Percentiles rank a stretch among this genome's conserved stretches.
Evolutionary conservation across 495 filamentous ascomycete species (phyloP).

Genomic region (Gamarada debralockiae): DNA sequence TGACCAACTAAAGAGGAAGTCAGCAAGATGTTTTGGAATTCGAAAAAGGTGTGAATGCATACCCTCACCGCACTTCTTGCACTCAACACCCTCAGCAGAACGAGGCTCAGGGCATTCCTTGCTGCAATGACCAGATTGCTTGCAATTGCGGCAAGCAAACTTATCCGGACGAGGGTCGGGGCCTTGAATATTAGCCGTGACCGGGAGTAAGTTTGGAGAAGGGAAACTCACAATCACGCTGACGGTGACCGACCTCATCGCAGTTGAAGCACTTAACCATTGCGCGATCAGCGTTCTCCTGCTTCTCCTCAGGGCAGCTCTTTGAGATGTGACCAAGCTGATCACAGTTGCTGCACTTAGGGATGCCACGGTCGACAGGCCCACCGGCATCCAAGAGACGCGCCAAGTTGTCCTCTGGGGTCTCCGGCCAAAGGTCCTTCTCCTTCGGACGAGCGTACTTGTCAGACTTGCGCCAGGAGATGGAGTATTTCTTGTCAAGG

Average conservation of each 20-base stretch:
- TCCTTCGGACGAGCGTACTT: conserved; percentile 62
- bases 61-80: conserved; percentile 72
- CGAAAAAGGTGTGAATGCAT: conserved; percentile 5
- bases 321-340: conserved; percentile 72
- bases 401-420: conserved; percentile 64
- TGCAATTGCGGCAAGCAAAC: conserved; percentile 80
- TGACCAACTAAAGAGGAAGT: conserved; percentile 59
- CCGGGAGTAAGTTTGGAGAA: not conserved
- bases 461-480: conserved; percentile 61
- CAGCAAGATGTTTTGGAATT: not conserved
- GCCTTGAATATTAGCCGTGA: conserved; percentile 28
- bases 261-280: conserved; percentile 76
- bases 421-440: conserved; percentile 62
- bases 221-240: conserved; percentile 57
- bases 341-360: conserved; percentile 27
- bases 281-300: conserved; percentile 38
- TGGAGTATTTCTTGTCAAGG: conserved; percentile 66
- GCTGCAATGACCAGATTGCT: conserved; percentile 58
- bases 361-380: conserved; percentile 48
- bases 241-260: conserved; percentile 59
- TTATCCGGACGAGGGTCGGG: conserved; percentile 48
- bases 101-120: conserved; percentile 67
- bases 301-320: conserved; percentile 55
- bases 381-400: conserved; percentile 73
- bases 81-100: conserved; percentile 71